phyloP scores from a whole-genome alignment of 1,284 basidiomycete genomes.

The Psilocybe mexicana region DNA sequence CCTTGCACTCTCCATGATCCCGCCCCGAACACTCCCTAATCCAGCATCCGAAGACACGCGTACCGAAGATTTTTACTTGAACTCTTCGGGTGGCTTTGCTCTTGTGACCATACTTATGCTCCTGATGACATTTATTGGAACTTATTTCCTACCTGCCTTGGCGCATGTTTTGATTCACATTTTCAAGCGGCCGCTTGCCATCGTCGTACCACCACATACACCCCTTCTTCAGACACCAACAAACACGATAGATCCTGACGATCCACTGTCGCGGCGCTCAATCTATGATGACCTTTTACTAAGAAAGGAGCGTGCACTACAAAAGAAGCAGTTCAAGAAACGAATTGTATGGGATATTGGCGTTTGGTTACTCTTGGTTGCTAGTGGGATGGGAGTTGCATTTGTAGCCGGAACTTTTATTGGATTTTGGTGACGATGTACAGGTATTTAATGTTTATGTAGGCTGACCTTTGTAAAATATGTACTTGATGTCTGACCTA shows the following conservation, averaged over 20 bases:
- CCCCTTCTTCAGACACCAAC: constrained; percentile 25
- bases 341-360: constrained; percentile 73
- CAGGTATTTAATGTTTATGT: background rate
- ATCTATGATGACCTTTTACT: constrained; percentile 63
- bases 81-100: constrained; percentile 18
- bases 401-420: background rate
- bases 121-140: constrained; percentile 46
- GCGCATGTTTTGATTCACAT: constrained; percentile 68
- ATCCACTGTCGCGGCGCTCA: constrained; percentile 14
- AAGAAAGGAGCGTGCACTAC: constrained; percentile 73
- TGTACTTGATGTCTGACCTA: too few relatives aligned
- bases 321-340: constrained; percentile 59
- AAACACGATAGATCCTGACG: constrained; percentile 19
- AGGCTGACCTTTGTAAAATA: too few relatives aligned
- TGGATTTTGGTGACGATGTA: background rate
- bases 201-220: constrained; percentile 51
- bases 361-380: constrained; percentile 52
- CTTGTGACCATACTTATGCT: constrained; percentile 26
- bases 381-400: constrained; percentile 10
- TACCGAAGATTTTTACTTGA: constrained; percentile 12
- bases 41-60: background rate
- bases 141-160: constrained; percentile 65
- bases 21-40: constrained; percentile 17
- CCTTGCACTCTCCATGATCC: constrained; percentile 20
- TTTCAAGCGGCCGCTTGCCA: constrained; percentile 67